phyloP scores from a whole-genome alignment of 345 rosid species.

The Corchorus capsularis region DNA sequence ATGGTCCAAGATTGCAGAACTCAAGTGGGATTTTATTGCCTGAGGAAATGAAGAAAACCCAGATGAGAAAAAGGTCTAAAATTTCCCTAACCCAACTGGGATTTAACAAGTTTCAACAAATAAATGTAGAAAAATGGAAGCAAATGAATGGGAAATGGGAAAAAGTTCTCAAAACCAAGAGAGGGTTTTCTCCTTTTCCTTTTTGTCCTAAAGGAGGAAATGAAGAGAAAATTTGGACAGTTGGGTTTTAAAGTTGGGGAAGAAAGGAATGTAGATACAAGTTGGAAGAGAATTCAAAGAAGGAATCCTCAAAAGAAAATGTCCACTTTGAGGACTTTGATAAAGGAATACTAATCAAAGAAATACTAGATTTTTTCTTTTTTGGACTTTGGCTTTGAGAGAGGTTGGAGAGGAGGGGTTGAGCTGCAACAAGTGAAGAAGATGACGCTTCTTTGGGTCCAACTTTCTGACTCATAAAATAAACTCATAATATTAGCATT shows the following conservation, averaged over 20 bases:
- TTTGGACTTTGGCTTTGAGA: slow-evolving; percentile 5
- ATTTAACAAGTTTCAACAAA: background rate
- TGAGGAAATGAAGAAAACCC: background rate
- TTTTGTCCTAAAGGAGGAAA: background rate
- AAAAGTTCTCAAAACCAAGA: background rate
- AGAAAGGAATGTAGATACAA: slow-evolving; percentile 10
- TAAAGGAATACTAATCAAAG: slow-evolving; percentile 5
- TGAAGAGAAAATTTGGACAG: background rate
- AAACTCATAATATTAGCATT: background rate
- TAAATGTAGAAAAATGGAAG: background rate
- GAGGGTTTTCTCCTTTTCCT: background rate
- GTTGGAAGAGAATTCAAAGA: slow-evolving; percentile 15
- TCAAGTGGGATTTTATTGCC: slow-evolving; percentile 12
- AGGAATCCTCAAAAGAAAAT: slow-evolving; percentile 12
- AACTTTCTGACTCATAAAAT: slow-evolving; percentile 7
- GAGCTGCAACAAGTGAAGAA: slow-evolving; percentile 25
- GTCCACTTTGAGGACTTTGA: slow-evolving; percentile 16
- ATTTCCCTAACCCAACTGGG: background rate
- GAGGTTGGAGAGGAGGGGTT: background rate
- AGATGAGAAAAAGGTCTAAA: background rate
- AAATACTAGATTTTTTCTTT: background rate
- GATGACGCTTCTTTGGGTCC: slow-evolving; percentile 30
- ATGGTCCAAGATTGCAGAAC: slow-evolving; percentile 13
- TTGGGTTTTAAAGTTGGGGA: slow-evolving; percentile 7
- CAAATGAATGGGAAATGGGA: background rate